Percentiles rank a stretch among this genome's conserved stretches.
Evolutionary conservation across 768 basidiomycete species (phyloP).

Genomic region (Chiua virens): DNA sequence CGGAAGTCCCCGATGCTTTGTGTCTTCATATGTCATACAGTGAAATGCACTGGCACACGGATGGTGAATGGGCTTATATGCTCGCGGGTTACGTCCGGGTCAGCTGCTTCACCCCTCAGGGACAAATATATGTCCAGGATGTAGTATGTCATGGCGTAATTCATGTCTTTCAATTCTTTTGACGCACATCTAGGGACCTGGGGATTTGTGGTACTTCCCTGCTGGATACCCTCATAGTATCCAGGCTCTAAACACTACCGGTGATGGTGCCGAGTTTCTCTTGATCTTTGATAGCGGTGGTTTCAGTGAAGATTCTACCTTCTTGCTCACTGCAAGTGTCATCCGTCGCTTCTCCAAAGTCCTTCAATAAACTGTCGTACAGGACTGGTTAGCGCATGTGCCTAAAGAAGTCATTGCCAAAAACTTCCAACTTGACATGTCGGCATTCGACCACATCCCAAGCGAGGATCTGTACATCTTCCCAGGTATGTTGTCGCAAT

Average conservation of each 20-base stretch:
- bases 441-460: constrained; percentile 57
- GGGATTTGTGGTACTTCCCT: constrained; percentile 63
- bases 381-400: constrained; percentile 69
- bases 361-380: constrained; percentile 12
- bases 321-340: constrained; percentile 37
- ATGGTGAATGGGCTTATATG: constrained; percentile 54
- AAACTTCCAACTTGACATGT: constrained; percentile 53
- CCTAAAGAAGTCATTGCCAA: constrained; percentile 60
- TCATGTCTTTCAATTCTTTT: constrained; percentile 12
- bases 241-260: constrained; percentile 49
- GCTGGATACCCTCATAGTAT: constrained; percentile 55
- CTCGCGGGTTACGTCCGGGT: constrained; percentile 48
- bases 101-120: constrained; percentile 52
- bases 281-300: constrained; percentile 42
- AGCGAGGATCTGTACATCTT: constrained; percentile 56
- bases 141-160: constrained; percentile 39
- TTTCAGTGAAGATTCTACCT: constrained; percentile 61
- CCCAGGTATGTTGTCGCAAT: constrained; percentile 31
- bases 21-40: constrained; percentile 20
- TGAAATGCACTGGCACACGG: constrained; percentile 47
- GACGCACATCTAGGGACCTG: constrained; percentile 22
- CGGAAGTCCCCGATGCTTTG: not conserved
- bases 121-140: constrained; percentile 52
- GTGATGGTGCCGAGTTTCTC: constrained; percentile 53
- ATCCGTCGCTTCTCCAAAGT: not conserved